Evolutionary conservation across 225 moss, liverwort and hornwort species (phyloP).

Genomic region (Climacium dendroides): DNA sequence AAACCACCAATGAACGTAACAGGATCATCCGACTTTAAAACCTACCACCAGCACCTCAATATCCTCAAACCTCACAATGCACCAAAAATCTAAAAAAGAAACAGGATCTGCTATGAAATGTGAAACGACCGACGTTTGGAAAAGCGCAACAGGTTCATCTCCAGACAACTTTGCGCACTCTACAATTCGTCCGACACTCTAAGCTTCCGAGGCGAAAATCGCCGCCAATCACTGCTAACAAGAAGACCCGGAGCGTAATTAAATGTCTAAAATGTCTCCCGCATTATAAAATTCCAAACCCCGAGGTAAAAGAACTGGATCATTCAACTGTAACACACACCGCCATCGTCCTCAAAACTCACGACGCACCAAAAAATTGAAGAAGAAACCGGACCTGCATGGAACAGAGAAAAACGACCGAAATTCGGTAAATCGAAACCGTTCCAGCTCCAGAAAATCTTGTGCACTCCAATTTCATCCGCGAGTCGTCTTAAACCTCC

Average conservation of each 20-base stretch:
- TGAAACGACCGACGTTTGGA: background rate
- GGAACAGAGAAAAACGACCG: background rate
- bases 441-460: background rate
- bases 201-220: background rate
- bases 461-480: background rate
- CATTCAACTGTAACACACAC: background rate
- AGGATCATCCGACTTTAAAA: background rate
- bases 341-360: background rate
- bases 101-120: background rate
- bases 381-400: background rate
- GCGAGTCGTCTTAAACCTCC: background rate
- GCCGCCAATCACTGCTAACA: background rate
- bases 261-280: background rate
- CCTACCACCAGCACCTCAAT: background rate
- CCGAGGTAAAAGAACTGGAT: background rate
- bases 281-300: background rate
- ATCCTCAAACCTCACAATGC: background rate
- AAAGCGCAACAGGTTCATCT: background rate
- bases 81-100: background rate
- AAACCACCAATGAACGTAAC: background rate
- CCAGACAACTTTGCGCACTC: background rate
- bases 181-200: background rate
- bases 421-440: background rate
- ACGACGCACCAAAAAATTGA: background rate
- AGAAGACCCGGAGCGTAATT: background rate